Conservation (phyloP, 805 yeast species). For the Yamadazyma phyllophila region DNA sequence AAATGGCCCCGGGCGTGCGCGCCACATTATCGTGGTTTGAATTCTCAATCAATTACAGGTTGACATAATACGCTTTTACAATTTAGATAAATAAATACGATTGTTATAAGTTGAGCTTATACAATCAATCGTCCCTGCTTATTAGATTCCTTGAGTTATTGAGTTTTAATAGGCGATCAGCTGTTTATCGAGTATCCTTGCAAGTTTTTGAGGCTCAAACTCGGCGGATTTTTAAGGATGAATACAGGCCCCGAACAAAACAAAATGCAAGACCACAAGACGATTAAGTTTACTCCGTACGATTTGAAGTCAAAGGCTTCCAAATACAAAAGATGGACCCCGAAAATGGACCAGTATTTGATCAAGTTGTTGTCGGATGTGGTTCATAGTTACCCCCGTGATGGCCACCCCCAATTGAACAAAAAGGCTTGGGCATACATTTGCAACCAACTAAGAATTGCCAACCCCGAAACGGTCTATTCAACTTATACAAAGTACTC, state of each 20-base stretch:
- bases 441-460: constrained; percentile 31
- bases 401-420: constrained; percentile 30
- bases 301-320: constrained; percentile 35
- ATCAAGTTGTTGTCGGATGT: constrained; percentile 33
- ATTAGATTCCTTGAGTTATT: no score
- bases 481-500: constrained; percentile 40
- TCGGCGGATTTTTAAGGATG: background rate
- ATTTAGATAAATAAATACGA: constrained; percentile 3
- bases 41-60: constrained; percentile 7
- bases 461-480: constrained; percentile 41
- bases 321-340: constrained; percentile 38
- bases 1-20: background rate
- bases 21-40: background rate
- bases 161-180: no score
- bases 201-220: no score
- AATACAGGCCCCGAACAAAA: constrained; percentile 1
- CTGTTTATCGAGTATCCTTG: no score
- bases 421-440: constrained; percentile 39
- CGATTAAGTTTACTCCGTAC: constrained; percentile 22
- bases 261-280: constrained; percentile 5
- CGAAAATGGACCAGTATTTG: constrained; percentile 35
- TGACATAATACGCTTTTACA: constrained; percentile 2
- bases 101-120: constrained; percentile 3
- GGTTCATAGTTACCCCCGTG: constrained; percentile 33
- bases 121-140: background rate